Percentiles rank a stretch among this genome's conserved stretches.
Evolutionary conservation across 140 eudicot genomes (phyloP).

Genomic region (Ambrosia hybrid): DNA sequence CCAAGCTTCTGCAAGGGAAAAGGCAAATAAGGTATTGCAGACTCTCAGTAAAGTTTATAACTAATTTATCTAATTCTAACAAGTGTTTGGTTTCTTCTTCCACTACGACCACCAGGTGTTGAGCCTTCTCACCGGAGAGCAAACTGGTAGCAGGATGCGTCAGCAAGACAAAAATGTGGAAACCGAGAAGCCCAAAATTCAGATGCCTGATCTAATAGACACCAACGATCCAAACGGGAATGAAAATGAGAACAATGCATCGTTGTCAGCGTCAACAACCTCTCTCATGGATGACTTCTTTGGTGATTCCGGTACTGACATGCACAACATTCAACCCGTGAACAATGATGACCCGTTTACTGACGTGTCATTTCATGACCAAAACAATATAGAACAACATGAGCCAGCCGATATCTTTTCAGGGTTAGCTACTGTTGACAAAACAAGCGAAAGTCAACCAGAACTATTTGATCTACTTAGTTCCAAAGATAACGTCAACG

Average conservation of each 20-base stretch:
- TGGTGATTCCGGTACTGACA: too few relatives aligned
- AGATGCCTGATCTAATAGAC: conserved; percentile 82
- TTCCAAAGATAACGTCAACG: conserved; percentile 40
- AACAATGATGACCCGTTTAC: too few relatives aligned
- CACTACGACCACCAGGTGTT: conserved; percentile 51
- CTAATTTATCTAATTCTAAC: background rate
- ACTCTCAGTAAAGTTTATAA: background rate
- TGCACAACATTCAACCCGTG: too few relatives aligned
- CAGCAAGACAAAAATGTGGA: conserved; percentile 38
- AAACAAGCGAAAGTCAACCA: conserved; percentile 35
- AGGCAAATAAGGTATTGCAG: conserved; percentile 76
- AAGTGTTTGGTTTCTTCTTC: conserved; percentile 2
- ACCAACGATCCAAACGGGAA: conserved; percentile 54
- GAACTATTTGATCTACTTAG: conserved; percentile 65
- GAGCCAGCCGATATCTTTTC: conserved; percentile 60
- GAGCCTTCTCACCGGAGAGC: conserved; percentile 55
- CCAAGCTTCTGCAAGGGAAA: conserved; percentile 90
- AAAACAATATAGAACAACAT: conserved; percentile 45
- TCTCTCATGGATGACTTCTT: too few relatives aligned
- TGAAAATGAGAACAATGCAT: conserved; percentile 35
- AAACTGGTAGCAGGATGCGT: conserved; percentile 38
- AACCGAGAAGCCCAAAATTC: conserved; percentile 37
- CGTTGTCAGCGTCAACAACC: background rate
- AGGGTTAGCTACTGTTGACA: conserved; percentile 53
- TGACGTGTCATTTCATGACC: conserved; percentile 61